A percentile compares a stretch with the other conserved stretches of the same genome.
These are phyloP conservation scores for Epithemia pelagica DNA, from an alignment of 108 stramenopile genomes.

Conservation along the genomic window DNA sequence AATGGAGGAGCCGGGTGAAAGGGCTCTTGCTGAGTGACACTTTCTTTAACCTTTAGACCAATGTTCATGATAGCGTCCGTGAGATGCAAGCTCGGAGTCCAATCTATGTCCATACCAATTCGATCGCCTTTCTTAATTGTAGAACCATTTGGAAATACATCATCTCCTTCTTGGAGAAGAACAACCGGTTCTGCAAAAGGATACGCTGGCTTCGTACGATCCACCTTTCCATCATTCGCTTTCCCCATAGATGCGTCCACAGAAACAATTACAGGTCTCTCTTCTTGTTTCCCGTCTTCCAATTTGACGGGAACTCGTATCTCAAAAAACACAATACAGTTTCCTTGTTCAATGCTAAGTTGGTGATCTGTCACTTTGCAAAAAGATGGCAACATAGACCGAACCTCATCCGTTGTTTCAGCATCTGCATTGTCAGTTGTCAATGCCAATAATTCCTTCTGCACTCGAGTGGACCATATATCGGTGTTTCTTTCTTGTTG, in stretches of 20 bases:
- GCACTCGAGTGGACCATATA: slow-evolving; percentile 84
- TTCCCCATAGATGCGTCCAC: slow-evolving; percentile 57
- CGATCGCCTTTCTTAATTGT: slow-evolving; percentile 60
- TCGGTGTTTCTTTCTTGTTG: slow-evolving; percentile 53
- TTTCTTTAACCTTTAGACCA: slow-evolving; percentile 76
- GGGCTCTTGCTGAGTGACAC: slow-evolving; percentile 60
- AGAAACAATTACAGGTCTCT: slow-evolving; percentile 7
- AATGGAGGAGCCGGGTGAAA: slow-evolving; percentile 33
- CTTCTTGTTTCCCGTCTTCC: slow-evolving; percentile 1
- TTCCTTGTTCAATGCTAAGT: slow-evolving; percentile 65
- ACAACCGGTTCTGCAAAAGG: slow-evolving; percentile 75
- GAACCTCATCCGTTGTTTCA: slow-evolving; percentile 30
- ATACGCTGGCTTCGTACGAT: slow-evolving; percentile 46
- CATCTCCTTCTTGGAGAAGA: slow-evolving; percentile 47
- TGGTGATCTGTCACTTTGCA: slow-evolving; percentile 50
- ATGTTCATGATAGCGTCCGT: slow-evolving; percentile 79
- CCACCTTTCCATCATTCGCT: slow-evolving; percentile 34
- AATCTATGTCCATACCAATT: slow-evolving; percentile 73
- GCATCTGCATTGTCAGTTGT: slow-evolving; percentile 60
- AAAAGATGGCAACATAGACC: slow-evolving; percentile 61
- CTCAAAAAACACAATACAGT: slow-evolving; percentile 59
- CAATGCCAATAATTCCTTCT: slow-evolving; percentile 73
- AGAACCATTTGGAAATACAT: slow-evolving; percentile 48
- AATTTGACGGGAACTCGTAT: slow-evolving; percentile 20
- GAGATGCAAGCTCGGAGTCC: slow-evolving; percentile 84